A percentile compares a stretch with the other conserved stretches of the same genome.
Conservation (phyloP, 305 asterid genomes). For the Rubia occidens region DNA sequence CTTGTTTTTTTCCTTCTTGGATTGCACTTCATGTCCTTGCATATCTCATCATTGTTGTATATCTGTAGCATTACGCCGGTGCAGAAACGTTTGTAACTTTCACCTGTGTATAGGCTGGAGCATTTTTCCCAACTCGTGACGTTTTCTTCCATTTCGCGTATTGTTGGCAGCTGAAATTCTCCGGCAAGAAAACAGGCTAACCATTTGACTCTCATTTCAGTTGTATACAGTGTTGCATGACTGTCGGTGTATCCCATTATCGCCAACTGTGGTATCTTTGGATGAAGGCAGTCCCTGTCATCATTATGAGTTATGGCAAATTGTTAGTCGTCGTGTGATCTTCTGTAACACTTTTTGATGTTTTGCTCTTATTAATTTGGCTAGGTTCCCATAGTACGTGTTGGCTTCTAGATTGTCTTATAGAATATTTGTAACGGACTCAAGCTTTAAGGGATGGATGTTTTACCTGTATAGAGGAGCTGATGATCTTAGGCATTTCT, state of each 20-base stretch:
- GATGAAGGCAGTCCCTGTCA: conserved; percentile 50
- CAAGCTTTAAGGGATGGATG: too few species aligned
- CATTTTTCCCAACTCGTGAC: conserved; percentile 37
- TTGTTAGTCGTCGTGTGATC: too few species aligned
- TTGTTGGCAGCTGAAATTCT: conserved; percentile 29
- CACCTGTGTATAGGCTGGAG: conserved; percentile 21
- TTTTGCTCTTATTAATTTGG: too few species aligned
- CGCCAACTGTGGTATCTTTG: conserved; percentile 45
- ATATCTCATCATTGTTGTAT: conserved; percentile 43
- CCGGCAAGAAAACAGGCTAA: conserved; percentile 45
- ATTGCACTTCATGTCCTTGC: conserved; percentile 40
- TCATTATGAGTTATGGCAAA: neutral
- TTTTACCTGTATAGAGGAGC: conserved; percentile 51
- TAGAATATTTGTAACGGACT: too few species aligned
- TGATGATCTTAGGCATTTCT: conserved; percentile 34
- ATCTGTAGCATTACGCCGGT: conserved; percentile 42
- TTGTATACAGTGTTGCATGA: conserved; percentile 39
- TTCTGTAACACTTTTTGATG: too few species aligned
- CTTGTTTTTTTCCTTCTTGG: conserved; percentile 39
- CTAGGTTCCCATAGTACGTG: too few species aligned
- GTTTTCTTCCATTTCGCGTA: conserved; percentile 39
- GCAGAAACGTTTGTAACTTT: conserved; percentile 40
- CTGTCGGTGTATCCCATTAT: conserved; percentile 53
- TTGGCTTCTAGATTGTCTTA: too few species aligned
- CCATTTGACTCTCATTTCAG: conserved; percentile 52